Conservation (phyloP, 2,329 filamentous ascomycete species). For the Epichloe bromicola region DNA sequence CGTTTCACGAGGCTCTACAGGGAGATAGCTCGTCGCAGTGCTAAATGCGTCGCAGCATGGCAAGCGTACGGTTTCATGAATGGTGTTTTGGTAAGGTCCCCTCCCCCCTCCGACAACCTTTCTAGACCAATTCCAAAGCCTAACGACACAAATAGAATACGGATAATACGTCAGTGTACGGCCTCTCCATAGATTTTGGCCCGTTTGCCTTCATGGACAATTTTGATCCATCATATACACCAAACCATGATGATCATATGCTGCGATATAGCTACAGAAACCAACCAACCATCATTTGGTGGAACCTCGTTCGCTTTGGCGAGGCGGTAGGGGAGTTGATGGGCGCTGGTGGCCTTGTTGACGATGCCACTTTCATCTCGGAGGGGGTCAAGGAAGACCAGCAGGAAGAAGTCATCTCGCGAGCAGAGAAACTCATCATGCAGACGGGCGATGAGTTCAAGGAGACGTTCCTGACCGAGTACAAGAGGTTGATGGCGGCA, state of each 20-base stretch:
- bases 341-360: conserved; percentile 59
- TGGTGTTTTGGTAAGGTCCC: conserved; percentile 52
- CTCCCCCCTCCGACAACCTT: not conserved
- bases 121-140: conserved; percentile 1
- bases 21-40: conserved; percentile 76
- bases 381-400: conserved; percentile 55
- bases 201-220: conserved; percentile 97
- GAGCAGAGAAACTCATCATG: conserved; percentile 74
- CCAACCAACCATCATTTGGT: conserved; percentile 95
- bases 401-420: conserved; percentile 55
- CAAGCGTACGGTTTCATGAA: conserved; percentile 99
- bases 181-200: conserved; percentile 85
- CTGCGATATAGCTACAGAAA: conserved; percentile 86
- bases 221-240: conserved; percentile 88
- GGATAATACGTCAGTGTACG: conserved; percentile 87
- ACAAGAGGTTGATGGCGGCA: conserved; percentile 70
- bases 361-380: conserved; percentile 56
- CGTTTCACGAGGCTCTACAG: conserved; percentile 78
- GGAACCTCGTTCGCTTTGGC: conserved; percentile 87
- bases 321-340: conserved; percentile 83
- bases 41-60: conserved; percentile 80
- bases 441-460: conserved; percentile 79
- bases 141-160: conserved; percentile 48
- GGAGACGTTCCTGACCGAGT: conserved; percentile 74
- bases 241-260: conserved; percentile 87